These are phyloP conservation scores for Pluteus cervinus DNA, from an alignment of 768 basidiomycete species.

Conservation along the genomic window DNA sequence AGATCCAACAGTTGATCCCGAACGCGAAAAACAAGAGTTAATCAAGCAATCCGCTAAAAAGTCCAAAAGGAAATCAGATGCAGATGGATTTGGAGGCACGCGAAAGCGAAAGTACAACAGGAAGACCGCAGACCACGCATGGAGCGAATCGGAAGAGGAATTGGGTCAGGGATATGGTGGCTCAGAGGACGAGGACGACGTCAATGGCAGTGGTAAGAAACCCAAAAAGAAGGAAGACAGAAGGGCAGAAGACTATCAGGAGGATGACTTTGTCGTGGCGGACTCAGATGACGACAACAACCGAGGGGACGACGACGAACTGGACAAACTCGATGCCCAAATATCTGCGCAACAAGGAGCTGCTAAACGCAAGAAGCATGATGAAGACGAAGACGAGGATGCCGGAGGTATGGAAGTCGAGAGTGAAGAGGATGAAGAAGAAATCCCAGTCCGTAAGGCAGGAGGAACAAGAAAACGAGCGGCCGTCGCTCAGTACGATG, in stretches of 20 bases:
- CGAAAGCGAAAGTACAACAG: conserved; percentile 40
- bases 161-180: conserved; percentile 39
- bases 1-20: conserved; percentile 73
- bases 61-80: conserved; percentile 50
- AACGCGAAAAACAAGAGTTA: conserved; percentile 65
- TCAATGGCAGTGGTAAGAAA: conserved; percentile 31
- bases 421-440: conserved; percentile 55
- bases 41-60: conserved; percentile 61
- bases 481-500: conserved; percentile 51
- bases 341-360: conserved; percentile 53
- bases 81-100: conserved; percentile 41
- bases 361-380: conserved; percentile 33
- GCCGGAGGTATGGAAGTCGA: conserved; percentile 17
- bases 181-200: conserved; percentile 58
- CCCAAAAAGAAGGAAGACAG: conserved; percentile 47
- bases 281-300: conserved; percentile 69
- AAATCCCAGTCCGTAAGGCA: conserved; percentile 55
- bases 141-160: conserved; percentile 69
- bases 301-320: conserved; percentile 44
- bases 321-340: conserved; percentile 69
- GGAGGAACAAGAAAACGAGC: conserved; percentile 48
- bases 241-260: conserved; percentile 65
- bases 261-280: conserved; percentile 81
- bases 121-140: conserved; percentile 34
- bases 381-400: conserved; percentile 24